Evolutionary conservation across 1,284 basidiomycete species (phyloP), one percentile per base, ranked within the genome.

Genomic region (Trichosporon sp.): DNA sequence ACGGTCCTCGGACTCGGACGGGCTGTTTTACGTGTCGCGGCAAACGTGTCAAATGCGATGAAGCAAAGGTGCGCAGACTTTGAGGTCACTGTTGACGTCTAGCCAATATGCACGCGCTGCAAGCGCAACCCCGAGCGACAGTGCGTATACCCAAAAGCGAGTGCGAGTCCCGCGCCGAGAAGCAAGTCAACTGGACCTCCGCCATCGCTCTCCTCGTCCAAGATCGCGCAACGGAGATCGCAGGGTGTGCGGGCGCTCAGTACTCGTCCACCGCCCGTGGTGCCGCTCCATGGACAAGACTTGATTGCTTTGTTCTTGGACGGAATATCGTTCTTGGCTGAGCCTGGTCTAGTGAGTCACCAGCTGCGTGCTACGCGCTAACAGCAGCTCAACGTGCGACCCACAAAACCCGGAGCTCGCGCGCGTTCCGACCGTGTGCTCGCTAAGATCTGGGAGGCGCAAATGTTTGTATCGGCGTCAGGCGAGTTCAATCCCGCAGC

Each of bases 21-120:
- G 66, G 66, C 5, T 67, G 66, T 54, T 67, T 64, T 32, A 64
- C 66, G 4, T 67, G 66, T 27, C 60, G 66, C 9, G 37, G 40
- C 60, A 64, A 64, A 49, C 40, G 63, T 0, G 66, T 67, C 32
- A 67, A 67, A 32, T 67, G 66, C 27, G 66, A 67, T 32, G 66
- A 67, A 36, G 59, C 44, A 1, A 64, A 64, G 46, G 66, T 65
- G 29, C 37, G 62, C 13, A 1, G 4, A 3, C 2, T 27, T 11
- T 31, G 2, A 27, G 23, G n/a, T 1, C 6, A 13, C 9, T n/a
- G 49, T 52, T 44, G 10, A 59, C 29, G 6, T 2, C 1, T 40
- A 66, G 65, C 65, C 65, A 10, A 57, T 62, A 23, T 66, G 65
- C 58, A 63, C 60, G 3, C 56, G 65, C 1, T 66, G 65, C 31